phyloP scores from a whole-genome alignment of 805 yeast species.

The Vanderwaltozyma polyspora region DNA sequence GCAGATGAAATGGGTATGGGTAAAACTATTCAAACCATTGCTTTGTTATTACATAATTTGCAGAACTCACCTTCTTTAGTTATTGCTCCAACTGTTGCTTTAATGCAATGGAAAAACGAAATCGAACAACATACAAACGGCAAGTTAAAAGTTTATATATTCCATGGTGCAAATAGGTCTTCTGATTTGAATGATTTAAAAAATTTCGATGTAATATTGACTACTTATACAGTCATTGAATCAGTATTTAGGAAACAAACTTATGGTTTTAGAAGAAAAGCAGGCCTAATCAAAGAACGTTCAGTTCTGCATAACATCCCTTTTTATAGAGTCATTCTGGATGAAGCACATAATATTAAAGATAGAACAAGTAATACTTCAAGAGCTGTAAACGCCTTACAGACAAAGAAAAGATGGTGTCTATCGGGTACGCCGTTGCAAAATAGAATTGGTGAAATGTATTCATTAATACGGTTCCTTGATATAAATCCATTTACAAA shows the following conservation, averaged over 20 bases:
- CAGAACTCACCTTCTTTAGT: constrained; percentile 69
- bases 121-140: constrained; percentile 76
- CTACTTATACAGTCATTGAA: constrained; percentile 89
- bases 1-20: constrained; percentile 99
- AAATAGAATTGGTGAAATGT: constrained; percentile 92
- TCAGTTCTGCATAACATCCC: constrained; percentile 62
- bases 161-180: constrained; percentile 78
- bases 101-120: constrained; percentile 96
- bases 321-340: constrained; percentile 79
- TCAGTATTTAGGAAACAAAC: constrained; percentile 73
- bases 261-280: constrained; percentile 71
- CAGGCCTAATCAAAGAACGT: constrained; percentile 57
- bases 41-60: constrained; percentile 62
- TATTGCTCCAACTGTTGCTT: constrained; percentile 96
- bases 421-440: constrained; percentile 94
- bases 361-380: constrained; percentile 92
- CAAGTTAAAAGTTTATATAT: constrained; percentile 54
- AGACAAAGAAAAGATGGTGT: constrained; percentile 77
- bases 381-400: constrained; percentile 69
- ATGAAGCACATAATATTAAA: constrained; percentile 96
- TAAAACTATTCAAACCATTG: constrained; percentile 92
- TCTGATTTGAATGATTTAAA: constrained; percentile 43
- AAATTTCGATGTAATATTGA: constrained; percentile 60
- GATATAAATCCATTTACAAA: constrained; percentile 76
- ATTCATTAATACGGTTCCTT: constrained; percentile 79